These are phyloP conservation scores for Calonectria leucothoes DNA, from an alignment of 2,329 filamentous ascomycete species.

Conservation along the genomic window DNA sequence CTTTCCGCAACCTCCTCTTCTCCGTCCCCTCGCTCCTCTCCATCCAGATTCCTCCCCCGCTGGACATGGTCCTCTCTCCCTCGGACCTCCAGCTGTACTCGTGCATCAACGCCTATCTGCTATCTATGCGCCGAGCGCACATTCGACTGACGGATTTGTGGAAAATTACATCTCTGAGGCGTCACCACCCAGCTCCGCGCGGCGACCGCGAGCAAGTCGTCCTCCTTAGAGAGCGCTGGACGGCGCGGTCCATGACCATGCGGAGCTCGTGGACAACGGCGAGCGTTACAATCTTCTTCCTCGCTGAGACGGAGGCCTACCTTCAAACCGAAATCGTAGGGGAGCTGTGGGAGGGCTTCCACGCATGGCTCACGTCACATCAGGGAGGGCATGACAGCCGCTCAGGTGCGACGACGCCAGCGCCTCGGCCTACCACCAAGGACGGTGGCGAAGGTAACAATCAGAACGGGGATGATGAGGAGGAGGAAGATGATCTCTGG, in stretches of 20 bases:
- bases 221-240: constrained; percentile 72
- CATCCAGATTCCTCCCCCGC: constrained; percentile 79
- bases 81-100: constrained; percentile 85
- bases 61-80: constrained; percentile 87
- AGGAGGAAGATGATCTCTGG: constrained; percentile 45
- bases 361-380: constrained; percentile 73
- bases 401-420: constrained; percentile 40
- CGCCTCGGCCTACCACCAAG: constrained; percentile 16
- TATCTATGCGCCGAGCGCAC: constrained; percentile 87
- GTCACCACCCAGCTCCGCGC: constrained; percentile 78
- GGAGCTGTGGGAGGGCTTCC: constrained; percentile 83
- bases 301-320: constrained; percentile 88
- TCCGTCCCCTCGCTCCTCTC: constrained; percentile 77
- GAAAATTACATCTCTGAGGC: constrained; percentile 83
- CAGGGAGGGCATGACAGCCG: constrained; percentile 43
- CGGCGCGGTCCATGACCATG: constrained; percentile 73
- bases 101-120: constrained; percentile 85
- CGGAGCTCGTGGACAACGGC: constrained; percentile 91
- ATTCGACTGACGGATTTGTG: constrained; percentile 86
- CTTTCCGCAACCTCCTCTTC: constrained; percentile 85
- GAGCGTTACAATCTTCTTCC: constrained; percentile 87
- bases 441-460: constrained; percentile 20
- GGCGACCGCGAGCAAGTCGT: constrained; percentile 70
- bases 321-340: constrained; percentile 90
- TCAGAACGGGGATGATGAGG: constrained; percentile 23